phyloP scores from a whole-genome alignment of 441 rosid species.

The Gossypium aridum region DNA sequence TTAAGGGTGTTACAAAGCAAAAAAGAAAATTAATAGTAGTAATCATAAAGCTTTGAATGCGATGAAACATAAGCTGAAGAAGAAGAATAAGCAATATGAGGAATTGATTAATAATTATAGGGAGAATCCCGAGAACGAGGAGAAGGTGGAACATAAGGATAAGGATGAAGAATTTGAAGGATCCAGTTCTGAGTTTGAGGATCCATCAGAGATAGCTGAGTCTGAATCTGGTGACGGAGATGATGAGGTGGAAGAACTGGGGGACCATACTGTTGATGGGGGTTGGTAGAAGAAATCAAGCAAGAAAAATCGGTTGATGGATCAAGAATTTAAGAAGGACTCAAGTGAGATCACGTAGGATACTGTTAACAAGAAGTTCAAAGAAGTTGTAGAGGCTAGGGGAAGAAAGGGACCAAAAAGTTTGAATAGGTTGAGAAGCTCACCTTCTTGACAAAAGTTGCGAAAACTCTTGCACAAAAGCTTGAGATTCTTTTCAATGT shows the following conservation, averaged over 20 bases:
- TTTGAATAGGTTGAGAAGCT: constrained; percentile 74
- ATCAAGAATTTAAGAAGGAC: constrained; percentile 47
- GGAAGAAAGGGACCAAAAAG: constrained; percentile 67
- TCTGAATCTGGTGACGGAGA: constrained; percentile 25
- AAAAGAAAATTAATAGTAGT: constrained; percentile 70
- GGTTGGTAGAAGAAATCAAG: constrained; percentile 55
- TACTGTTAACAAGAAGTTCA: constrained; percentile 61
- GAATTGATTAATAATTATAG: constrained; percentile 43
- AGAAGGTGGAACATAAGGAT: not conserved
- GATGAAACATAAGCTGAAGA: constrained; percentile 64
- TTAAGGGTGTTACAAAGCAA: constrained; percentile 21
- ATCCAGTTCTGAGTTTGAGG: constrained; percentile 21
- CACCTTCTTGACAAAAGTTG: constrained; percentile 60
- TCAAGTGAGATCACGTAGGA: constrained; percentile 69
- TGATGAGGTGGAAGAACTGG: constrained; percentile 24
- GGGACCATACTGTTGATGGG: constrained; percentile 22
- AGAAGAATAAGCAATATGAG: constrained; percentile 57
- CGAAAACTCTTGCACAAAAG: constrained; percentile 73
- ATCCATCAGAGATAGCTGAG: constrained; percentile 24
- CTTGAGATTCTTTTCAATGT: constrained; percentile 68
- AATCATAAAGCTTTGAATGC: constrained; percentile 70
- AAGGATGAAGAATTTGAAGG: constrained; percentile 31
- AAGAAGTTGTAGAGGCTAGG: constrained; percentile 62
- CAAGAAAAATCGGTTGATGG: constrained; percentile 55
- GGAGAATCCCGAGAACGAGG: constrained; percentile 38